These are phyloP conservation scores for Naganishia sp. DNA, from an alignment of 1,284 basidiomycete genomes.

Conservation along the genomic window DNA sequence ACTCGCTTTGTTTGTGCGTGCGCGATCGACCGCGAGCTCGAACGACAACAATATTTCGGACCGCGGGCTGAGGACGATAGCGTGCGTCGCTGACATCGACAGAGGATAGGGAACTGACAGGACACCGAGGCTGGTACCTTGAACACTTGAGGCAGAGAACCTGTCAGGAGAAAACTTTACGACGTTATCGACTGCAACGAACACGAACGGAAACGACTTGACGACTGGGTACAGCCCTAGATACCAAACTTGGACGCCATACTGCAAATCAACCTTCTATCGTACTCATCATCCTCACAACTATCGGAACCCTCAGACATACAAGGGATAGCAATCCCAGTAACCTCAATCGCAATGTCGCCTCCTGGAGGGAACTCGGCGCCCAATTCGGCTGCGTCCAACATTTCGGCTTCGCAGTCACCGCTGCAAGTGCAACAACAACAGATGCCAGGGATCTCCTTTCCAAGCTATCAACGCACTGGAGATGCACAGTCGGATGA, in stretches of 20 bases:
- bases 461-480: constrained; percentile 3
- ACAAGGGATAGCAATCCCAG: neutral
- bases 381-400: constrained; percentile 18
- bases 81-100: neutral
- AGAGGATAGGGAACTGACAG: neutral
- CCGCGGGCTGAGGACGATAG: neutral
- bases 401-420: constrained; percentile 13
- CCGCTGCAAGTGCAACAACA: constrained; percentile 25
- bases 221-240: constrained; percentile 1
- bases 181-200: constrained; percentile 7
- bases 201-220: constrained; percentile 21
- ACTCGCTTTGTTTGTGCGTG: too few species aligned
- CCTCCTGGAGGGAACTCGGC: constrained; percentile 4
- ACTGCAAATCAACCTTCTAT: neutral
- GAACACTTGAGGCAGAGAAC: constrained; percentile 4
- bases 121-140: constrained; percentile 4
- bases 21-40: neutral
- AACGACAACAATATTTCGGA: too few species aligned
- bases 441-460: neutral
- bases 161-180: neutral
- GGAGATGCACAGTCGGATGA: neutral
- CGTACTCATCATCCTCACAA: neutral
- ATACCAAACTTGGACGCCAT: too few species aligned
- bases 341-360: constrained; percentile 5
- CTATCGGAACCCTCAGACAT: neutral